Base-by-base conservation (phyloP, 495 filamentous ascomycete genomes). In the Aspergillus homomorphus region DNA sequence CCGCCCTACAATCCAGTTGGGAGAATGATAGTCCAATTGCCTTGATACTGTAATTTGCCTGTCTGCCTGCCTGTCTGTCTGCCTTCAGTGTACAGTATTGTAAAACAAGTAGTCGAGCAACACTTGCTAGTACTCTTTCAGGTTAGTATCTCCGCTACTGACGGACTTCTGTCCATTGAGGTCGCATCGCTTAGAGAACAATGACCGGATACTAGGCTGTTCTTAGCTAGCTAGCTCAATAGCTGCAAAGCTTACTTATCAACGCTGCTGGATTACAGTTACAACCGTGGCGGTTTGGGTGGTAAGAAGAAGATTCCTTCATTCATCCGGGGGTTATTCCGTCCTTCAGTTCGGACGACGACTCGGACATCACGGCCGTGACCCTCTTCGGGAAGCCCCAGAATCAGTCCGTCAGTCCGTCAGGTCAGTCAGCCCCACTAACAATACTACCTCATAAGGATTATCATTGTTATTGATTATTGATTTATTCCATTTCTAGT, bases 91-190 rank as follows among this genome's bases (percentile, higher is more conserved):
- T 5, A 5, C 45, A 46, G 45, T 46, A 43, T 43, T 43, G 19
- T 15, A 23, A 22, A 22, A 21, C 22, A 16, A 22, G 21, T 21
- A 46, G 6, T 1, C 24, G 33, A 38, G 33, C 26, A 10, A 38
- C 33, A 5, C 5, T 12, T 30, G 14, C 14, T 54, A 57, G 22
- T 43, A 26, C 50, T 8, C 16, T 12, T 44, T 22, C 6, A 44
- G 51, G 48, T 43, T 62, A 58, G 60, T 4, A 19, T 44, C 50
- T 30, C 54, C 58, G 33, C 49, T 54, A 46, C 45, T 38, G 54
- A 24, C 42, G 7, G 28, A 22, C 14, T 56, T 45, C 53, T 14
- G 42, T 44, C 53, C 53, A 63, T 23, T 63, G 51, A 46, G 10
- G 15, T 46, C 22, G 45, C 45, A 23, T 46, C 45, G 45, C 45